These are phyloP conservation scores for Phytophthora syringae DNA, from an alignment of 352 stramenopile species.

Conservation along the genomic window DNA sequence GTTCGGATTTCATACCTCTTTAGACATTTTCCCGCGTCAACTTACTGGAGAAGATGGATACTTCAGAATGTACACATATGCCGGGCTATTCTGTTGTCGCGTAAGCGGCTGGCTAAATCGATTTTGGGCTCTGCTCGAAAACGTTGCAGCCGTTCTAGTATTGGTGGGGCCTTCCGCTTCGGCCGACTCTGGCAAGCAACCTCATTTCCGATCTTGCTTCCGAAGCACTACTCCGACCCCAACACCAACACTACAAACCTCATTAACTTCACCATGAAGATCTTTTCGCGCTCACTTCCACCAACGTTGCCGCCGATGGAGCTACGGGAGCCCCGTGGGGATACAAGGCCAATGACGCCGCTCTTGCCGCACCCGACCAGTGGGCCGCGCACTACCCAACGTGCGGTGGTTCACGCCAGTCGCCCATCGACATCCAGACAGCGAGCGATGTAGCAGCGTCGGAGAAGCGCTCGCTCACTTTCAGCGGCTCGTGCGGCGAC, in stretches of 20 bases:
- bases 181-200: not conserved
- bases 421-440: slow-evolving; percentile 37
- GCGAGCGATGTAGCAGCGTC: too few species aligned
- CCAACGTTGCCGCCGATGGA: slow-evolving; percentile 10
- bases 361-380: slow-evolving; percentile 13
- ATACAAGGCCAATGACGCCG: slow-evolving; percentile 19
- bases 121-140: too few species aligned
- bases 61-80: too few species aligned
- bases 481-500: slow-evolving; percentile 23
- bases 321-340: slow-evolving; percentile 17
- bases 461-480: slow-evolving; percentile 14
- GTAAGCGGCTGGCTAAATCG: too few species aligned
- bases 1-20: too few species aligned
- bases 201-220: slow-evolving; percentile 6
- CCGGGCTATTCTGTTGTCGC: too few species aligned
- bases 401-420: slow-evolving; percentile 31
- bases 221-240: not conserved
- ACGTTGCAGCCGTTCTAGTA: too few species aligned
- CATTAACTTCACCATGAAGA: slow-evolving; percentile 7
- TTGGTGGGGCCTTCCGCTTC: too few species aligned
- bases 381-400: slow-evolving; percentile 24
- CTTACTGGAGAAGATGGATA: slow-evolving; percentile 13
- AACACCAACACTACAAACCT: not conserved
- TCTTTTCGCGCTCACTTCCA: slow-evolving; percentile 2
- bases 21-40: not conserved